phyloP scores from a whole-genome alignment of 345 rosid species.

The Arabidopsis arenosa region DNA sequence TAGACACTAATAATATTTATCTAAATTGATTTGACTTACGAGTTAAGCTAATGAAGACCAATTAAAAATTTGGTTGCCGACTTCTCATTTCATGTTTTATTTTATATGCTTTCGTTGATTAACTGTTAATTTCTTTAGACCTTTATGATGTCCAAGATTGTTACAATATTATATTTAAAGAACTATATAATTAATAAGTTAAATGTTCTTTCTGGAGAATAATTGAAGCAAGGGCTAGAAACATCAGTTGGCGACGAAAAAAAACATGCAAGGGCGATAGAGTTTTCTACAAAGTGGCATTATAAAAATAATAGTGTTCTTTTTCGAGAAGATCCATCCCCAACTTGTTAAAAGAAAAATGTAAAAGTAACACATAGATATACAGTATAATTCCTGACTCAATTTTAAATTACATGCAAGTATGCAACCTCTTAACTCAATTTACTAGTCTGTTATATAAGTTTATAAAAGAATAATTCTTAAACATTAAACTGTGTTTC shows the following conservation, averaged over 20 bases:
- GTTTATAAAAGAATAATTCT: too few species aligned
- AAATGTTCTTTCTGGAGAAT: conserved; percentile 5
- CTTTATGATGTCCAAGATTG: not conserved
- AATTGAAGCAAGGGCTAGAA: not conserved
- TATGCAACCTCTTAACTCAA: too few species aligned
- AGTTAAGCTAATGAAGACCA: not conserved
- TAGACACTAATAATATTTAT: conserved; percentile 11
- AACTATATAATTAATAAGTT: not conserved
- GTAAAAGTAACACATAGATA: too few species aligned
- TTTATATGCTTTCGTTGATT: not conserved
- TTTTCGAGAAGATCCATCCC: conserved; percentile 10
- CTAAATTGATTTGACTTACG: not conserved
- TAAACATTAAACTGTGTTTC: too few species aligned
- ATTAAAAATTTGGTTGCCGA: not conserved
- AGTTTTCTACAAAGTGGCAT: not conserved
- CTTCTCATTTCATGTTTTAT: not conserved
- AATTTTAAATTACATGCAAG: too few species aligned
- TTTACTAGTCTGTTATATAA: too few species aligned
- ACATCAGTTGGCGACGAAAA: not conserved
- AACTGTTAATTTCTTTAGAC: not conserved
- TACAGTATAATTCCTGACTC: too few species aligned
- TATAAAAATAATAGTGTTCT: not conserved
- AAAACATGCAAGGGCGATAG: not conserved
- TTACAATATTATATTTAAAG: not conserved
- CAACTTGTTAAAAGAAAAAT: not conserved